phyloP scores from a whole-genome alignment of 1,284 basidiomycete species.

The Taiwanofungus camphoratus region DNA sequence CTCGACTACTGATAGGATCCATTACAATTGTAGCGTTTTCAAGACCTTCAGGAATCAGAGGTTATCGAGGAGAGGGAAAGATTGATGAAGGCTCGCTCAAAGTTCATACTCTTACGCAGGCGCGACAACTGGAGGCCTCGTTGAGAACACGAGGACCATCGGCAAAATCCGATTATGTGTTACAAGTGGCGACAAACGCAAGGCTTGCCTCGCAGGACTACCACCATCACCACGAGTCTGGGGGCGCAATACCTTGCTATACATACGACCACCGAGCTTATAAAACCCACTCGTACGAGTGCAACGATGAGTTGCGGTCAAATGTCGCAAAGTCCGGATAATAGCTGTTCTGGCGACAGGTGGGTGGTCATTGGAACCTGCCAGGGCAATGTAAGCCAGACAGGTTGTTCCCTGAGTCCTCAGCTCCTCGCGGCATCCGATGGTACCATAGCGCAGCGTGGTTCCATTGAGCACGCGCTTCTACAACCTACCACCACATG shows the following conservation, averaged over 20 bases:
- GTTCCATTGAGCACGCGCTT: no score
- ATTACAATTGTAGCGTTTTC: constrained; percentile 21
- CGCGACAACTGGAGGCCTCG: constrained; percentile 5
- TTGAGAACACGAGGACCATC: constrained; percentile 11
- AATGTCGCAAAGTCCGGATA: no score
- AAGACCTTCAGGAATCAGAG: constrained; percentile 13
- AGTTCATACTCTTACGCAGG: constrained; percentile 11
- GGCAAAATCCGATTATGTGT: constrained; percentile 8
- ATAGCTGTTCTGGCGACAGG: no score
- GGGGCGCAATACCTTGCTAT: background rate
- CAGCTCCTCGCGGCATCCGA: no score
- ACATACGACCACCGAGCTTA: background rate
- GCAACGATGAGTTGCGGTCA: no score
- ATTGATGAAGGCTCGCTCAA: constrained; percentile 17
- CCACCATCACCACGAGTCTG: constrained; percentile 8
- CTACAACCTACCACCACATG: no score
- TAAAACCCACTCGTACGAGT: background rate
- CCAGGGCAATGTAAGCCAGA: no score
- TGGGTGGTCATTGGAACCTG: no score
- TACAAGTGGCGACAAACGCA: background rate
- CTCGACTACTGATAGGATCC: constrained; percentile 30
- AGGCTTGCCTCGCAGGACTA: background rate
- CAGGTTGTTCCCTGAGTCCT: no score
- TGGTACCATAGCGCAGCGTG: no score
- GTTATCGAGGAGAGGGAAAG: constrained; percentile 20